Evolutionary conservation across 805 yeast genomes (phyloP).

Genomic region (Suhomyces xylopsoci): DNA sequence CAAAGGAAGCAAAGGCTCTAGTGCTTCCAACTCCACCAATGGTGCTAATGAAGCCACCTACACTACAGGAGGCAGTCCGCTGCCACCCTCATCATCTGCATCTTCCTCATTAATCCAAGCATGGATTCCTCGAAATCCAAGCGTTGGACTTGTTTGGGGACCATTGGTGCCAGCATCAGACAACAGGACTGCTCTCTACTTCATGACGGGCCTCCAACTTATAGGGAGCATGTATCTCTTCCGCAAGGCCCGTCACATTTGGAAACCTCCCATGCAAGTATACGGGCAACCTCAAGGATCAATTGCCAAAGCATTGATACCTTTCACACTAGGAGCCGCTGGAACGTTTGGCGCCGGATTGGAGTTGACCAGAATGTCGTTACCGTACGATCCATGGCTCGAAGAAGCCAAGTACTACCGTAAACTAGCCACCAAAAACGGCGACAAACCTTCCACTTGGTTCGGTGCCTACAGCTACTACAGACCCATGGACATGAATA

Average conservation of each 20-base stretch:
- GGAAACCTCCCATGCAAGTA: constrained; percentile 6
- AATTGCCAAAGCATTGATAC: constrained; percentile 9
- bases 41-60: neutral
- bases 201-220: constrained; percentile 53
- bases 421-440: constrained; percentile 44
- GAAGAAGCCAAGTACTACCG: constrained; percentile 63
- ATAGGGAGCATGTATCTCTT: constrained; percentile 40
- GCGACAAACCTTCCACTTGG: constrained; percentile 56
- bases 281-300: constrained; percentile 6
- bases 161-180: constrained; percentile 75
- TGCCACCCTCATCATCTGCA: constrained; percentile 12
- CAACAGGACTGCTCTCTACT: constrained; percentile 50
- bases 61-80: constrained; percentile 5
- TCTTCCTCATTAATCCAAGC: constrained; percentile 3
- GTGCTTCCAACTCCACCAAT: constrained; percentile 4
- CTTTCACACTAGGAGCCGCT: constrained; percentile 39
- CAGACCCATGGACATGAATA: constrained; percentile 47
- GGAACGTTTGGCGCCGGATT: constrained; percentile 53
- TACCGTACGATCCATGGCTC: constrained; percentile 63
- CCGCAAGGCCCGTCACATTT: constrained; percentile 16
- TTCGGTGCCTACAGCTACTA: constrained; percentile 60
- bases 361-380: constrained; percentile 50
- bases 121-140: constrained; percentile 12
- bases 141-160: constrained; percentile 46
- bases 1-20: neutral